A percentile compares a stretch with the other conserved stretches of the same genome.
Evolutionary conservation across 345 rosid genomes (phyloP).

Genomic region (Xanthoceras sorbifolium): DNA sequence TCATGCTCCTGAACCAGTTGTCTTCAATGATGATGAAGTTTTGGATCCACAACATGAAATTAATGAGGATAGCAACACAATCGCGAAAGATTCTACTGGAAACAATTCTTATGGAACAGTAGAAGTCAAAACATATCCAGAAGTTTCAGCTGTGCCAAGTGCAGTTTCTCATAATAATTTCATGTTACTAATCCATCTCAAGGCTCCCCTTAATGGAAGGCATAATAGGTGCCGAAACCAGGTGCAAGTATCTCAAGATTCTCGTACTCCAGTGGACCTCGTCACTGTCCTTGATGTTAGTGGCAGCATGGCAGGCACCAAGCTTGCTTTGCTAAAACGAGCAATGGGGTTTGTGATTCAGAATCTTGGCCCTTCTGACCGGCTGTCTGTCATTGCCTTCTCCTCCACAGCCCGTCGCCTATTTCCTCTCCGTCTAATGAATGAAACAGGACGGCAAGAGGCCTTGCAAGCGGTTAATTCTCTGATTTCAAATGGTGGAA

Average conservation of each 20-base stretch:
- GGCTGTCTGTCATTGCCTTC: slow-evolving; percentile 92
- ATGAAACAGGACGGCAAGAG: slow-evolving; percentile 73
- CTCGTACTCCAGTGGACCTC: slow-evolving; percentile 88
- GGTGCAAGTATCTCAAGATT: slow-evolving; percentile 29
- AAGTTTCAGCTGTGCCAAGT: slow-evolving; percentile 59
- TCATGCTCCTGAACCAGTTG: slow-evolving; percentile 60
- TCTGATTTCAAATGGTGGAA: slow-evolving; percentile 84
- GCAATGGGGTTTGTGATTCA: slow-evolving; percentile 99
- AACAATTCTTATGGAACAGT: slow-evolving; percentile 37
- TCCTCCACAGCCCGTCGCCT: slow-evolving; percentile 84
- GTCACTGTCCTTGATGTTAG: slow-evolving; percentile 97
- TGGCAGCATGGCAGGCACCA: slow-evolving; percentile 98
- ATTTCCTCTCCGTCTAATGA: slow-evolving; percentile 86
- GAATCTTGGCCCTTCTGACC: slow-evolving; percentile 86
- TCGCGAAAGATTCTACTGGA: slow-evolving; percentile 27
- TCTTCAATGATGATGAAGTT: slow-evolving; percentile 81
- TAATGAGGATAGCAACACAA: slow-evolving; percentile 22
- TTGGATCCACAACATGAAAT: slow-evolving; percentile 45
- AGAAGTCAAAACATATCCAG: slow-evolving; percentile 67
- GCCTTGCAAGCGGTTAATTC: slow-evolving; percentile 87
- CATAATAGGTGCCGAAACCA: slow-evolving; percentile 23
- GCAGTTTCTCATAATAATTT: slow-evolving; percentile 61
- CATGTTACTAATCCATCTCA: slow-evolving; percentile 74
- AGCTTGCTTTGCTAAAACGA: slow-evolving; percentile 87
- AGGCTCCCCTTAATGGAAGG: slow-evolving; percentile 59